Percentiles rank a stretch among this genome's conserved stretches.
Evolutionary conservation across 2,329 filamentous ascomycete genomes (phyloP).

Genomic region (Neofusicoccum ribis): DNA sequence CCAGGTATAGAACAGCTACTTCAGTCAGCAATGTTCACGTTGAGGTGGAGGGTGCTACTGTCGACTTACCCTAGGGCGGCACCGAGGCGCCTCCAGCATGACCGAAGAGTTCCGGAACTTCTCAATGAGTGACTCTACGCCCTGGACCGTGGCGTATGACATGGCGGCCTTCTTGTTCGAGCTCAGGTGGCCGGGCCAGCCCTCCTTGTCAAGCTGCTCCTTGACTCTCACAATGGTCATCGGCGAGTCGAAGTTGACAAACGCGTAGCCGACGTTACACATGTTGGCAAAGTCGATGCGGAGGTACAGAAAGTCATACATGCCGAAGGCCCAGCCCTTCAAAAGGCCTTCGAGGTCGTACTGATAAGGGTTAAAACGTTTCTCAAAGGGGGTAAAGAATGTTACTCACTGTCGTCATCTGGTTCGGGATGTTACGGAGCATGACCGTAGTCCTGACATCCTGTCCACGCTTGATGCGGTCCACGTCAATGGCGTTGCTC

Average conservation of each 20-base stretch:
- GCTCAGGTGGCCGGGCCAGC: constrained; percentile 42
- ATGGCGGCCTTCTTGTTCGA: constrained; percentile 85
- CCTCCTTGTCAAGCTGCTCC: constrained; percentile 19
- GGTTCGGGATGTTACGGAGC: constrained; percentile 93
- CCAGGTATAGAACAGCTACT: constrained; percentile 50
- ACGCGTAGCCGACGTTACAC: constrained; percentile 87
- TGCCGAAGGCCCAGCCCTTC: constrained; percentile 74
- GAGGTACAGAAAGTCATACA: constrained; percentile 93
- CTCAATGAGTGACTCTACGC: constrained; percentile 83
- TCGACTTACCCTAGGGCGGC: constrained; percentile 72
- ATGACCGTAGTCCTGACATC: constrained; percentile 68
- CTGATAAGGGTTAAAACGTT: constrained; percentile 26
- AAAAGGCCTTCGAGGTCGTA: constrained; percentile 69
- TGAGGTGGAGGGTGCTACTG: constrained; percentile 14
- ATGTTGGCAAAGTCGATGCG: constrained; percentile 64
- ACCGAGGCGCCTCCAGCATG: constrained; percentile 81
- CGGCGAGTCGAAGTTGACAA: constrained; percentile 88
- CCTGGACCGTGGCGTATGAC: constrained; percentile 97
- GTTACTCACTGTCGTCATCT: constrained; percentile 64
- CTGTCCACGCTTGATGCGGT: constrained; percentile 42
- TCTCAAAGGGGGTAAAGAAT: constrained; percentile 21
- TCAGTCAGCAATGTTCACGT: constrained; percentile 2
- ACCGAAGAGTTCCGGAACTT: constrained; percentile 97
- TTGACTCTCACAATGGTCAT: constrained; percentile 65
- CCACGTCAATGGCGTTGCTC: constrained; percentile 41